A percentile compares a stretch with the other conserved stretches of the same genome.
Conservation (phyloP, 1,284 basidiomycete genomes). For the Phellopilus nigrolimitatus region DNA sequence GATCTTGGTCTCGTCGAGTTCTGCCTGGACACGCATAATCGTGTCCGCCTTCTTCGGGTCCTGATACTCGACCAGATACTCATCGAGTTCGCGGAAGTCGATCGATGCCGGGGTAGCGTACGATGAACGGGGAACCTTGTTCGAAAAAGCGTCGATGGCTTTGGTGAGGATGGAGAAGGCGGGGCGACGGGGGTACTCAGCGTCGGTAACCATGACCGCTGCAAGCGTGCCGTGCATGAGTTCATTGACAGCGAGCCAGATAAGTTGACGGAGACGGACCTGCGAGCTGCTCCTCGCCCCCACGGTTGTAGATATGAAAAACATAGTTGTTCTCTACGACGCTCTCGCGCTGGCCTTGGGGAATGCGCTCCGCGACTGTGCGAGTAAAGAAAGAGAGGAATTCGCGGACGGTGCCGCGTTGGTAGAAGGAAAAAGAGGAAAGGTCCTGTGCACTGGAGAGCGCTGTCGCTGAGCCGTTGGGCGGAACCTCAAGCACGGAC, state of each 20-base stretch:
- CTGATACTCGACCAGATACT: slow-evolving; percentile 92
- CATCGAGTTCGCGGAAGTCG: slow-evolving; percentile 68
- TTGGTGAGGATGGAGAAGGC: slow-evolving; percentile 96
- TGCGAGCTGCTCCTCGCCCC: slow-evolving; percentile 73
- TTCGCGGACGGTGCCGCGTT: slow-evolving; percentile 79
- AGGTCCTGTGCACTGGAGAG: slow-evolving; percentile 81
- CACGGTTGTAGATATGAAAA: slow-evolving; percentile 88
- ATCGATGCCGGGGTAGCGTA: slow-evolving; percentile 60
- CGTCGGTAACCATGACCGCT: slow-evolving; percentile 92
- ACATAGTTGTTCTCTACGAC: slow-evolving; percentile 84
- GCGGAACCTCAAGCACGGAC: slow-evolving; percentile 54
- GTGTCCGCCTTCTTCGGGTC: slow-evolving; percentile 97
- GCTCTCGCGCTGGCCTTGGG: slow-evolving; percentile 83
- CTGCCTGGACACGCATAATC: slow-evolving; percentile 98
- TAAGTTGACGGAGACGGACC: slow-evolving; percentile 43
- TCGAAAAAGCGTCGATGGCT: slow-evolving; percentile 88
- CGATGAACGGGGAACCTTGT: slow-evolving; percentile 70
- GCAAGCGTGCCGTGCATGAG: slow-evolving; percentile 18
- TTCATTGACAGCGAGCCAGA: slow-evolving; percentile 4
- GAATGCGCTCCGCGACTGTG: slow-evolving; percentile 90
- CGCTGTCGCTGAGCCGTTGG: slow-evolving; percentile 53
- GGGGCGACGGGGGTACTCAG: slow-evolving; percentile 94
- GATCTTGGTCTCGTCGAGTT: slow-evolving; percentile 99
- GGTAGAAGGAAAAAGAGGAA: slow-evolving; percentile 92
- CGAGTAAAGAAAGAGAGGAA: slow-evolving; percentile 90